Percentiles rank a stretch among this genome's conserved stretches.
Conservation (phyloP, 768 basidiomycete genomes). For the Termitomyces sp. region DNA sequence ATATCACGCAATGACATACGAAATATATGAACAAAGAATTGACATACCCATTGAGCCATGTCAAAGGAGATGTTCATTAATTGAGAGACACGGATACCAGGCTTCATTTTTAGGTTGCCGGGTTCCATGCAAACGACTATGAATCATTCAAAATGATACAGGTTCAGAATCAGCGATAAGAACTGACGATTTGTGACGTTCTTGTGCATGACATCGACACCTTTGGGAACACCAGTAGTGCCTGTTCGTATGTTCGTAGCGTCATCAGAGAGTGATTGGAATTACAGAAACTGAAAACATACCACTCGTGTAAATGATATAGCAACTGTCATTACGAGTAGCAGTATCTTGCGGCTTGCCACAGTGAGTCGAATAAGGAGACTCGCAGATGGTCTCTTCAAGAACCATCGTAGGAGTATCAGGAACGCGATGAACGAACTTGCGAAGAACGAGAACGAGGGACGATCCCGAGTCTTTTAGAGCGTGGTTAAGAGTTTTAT, state of each 20-base stretch:
- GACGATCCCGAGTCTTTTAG: constrained; percentile 41
- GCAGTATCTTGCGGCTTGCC: constrained; percentile 33
- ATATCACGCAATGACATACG: constrained; percentile 33
- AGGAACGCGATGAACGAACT: constrained; percentile 31
- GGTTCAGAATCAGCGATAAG: constrained; percentile 9
- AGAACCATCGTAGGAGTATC: constrained; percentile 17
- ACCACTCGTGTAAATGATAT: constrained; percentile 64
- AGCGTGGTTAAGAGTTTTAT: constrained; percentile 47
- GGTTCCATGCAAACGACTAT: constrained; percentile 37
- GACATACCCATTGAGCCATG: constrained; percentile 55
- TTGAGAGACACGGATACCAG: constrained; percentile 54
- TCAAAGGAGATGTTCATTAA: constrained; percentile 62
- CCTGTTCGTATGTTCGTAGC: constrained; percentile 25
- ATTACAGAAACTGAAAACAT: constrained; percentile 12
- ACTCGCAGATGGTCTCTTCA: constrained; percentile 21
- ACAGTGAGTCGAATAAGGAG: constrained; percentile 26
- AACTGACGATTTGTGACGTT: constrained; percentile 57
- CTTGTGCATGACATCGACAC: constrained; percentile 53
- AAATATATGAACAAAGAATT: not conserved
- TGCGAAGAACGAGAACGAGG: constrained; percentile 38
- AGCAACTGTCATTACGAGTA: constrained; percentile 40
- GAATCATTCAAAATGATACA: not conserved
- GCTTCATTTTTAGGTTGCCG: constrained; percentile 53
- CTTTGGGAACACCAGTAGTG: constrained; percentile 59
- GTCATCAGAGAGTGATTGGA: not conserved